Base-by-base conservation (phyloP, 805 yeast genomes). In the Scheffersomyces amazonensis region DNA sequence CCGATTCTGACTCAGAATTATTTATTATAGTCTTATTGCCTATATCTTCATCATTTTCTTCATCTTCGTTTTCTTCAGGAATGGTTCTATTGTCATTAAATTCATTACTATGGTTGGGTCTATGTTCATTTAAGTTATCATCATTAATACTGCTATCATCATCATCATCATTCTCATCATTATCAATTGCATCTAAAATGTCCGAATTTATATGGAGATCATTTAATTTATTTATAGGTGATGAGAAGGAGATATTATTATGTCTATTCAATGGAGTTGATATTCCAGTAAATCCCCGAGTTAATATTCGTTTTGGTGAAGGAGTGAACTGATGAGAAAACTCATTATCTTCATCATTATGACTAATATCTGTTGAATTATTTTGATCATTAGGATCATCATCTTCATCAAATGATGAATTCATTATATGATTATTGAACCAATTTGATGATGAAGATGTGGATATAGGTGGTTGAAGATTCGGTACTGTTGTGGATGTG, bases 171-270 rank as follows among this genome's bases (percentile, higher is more conserved):
- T 22, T 19, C 21, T 12, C 37, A 11, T 31, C 23, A 27, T 36
- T 42, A 27, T 44, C 48, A n/a, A 36, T 25, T 22, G 39, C 35
- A 29, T 50, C 54, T n/a, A 43, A 42, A 3, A 48, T 36, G 23
- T 43, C 46, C 6, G 54, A 44, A 35, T 54, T 54, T 13, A 64
- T 35, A 40, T 67, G 66, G 18, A 68, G 47, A 24, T 60, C 55
- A 40, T 63, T 60, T 19, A 68, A 53, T 37, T 57, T 55, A 32
- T 54, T 57, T 39, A 66, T 57, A 13, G 73, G 73, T 6, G 71
- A 66, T 16, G 58, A 30, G 34, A 57, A 53, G 13, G 55, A 45
- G 11, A 48, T 32, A 32, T 47, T 51, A 19, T 44, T 38, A 21
- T 50, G 50, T 1, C 50, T 44, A 15, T 37, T 11, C 21, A 46